These are phyloP conservation scores for Lipomyces mesembrius DNA, from an alignment of 805 yeast genomes.

Conservation along the genomic window DNA sequence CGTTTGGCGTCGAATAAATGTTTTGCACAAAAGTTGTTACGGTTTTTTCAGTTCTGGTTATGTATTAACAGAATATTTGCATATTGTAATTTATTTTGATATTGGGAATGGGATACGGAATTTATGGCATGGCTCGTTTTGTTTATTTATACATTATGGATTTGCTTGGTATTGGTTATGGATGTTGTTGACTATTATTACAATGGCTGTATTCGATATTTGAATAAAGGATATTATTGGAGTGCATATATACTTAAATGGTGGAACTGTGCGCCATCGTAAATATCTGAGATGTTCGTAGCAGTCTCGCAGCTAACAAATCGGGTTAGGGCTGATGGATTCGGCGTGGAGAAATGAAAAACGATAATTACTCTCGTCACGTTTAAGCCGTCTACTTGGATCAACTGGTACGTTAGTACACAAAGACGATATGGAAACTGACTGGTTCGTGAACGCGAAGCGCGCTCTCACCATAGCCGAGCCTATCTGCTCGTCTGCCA, in stretches of 20 bases:
- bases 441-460: slow-evolving; percentile 56
- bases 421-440: slow-evolving; percentile 28
- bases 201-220: not conserved
- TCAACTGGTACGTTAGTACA: not conserved
- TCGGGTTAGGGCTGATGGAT: not conserved
- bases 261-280: too few relatives aligned
- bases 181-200: not conserved
- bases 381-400: not conserved
- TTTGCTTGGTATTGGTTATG: not conserved
- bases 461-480: slow-evolving; percentile 56
- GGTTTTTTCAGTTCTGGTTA: not conserved
- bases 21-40: not conserved
- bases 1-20: slow-evolving; percentile 58
- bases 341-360: not conserved
- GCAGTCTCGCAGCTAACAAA: not conserved
- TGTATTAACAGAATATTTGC: not conserved
- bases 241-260: not conserved
- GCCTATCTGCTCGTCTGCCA: slow-evolving; percentile 57
- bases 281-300: too few relatives aligned
- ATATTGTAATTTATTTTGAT: not conserved
- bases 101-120: not conserved
- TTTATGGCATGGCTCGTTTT: not conserved
- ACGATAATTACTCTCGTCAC: not conserved
- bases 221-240: not conserved
- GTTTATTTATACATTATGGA: not conserved